Evolutionary conservation across 306 rosid species (phyloP).

Genomic region (Vigna angularis): DNA sequence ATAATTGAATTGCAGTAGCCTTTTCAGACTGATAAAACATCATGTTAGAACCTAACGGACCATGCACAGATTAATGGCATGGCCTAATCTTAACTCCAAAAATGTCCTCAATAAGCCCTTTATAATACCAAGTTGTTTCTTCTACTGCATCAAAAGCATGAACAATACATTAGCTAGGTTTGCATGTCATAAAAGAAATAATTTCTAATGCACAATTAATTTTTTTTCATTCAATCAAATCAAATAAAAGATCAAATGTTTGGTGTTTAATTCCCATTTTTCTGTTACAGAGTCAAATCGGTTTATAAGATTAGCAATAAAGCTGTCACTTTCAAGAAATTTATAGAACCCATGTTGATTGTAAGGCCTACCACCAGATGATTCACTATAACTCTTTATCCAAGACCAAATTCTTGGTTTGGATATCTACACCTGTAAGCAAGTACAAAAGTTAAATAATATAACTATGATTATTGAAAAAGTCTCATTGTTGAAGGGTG

Average conservation of each 20-base stretch:
- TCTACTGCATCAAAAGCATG: slow-evolving; percentile 79
- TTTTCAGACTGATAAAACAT: slow-evolving; percentile 86
- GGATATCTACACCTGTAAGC: slow-evolving; percentile 66
- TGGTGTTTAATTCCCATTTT: slow-evolving; percentile 52
- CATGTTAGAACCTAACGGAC: slow-evolving; percentile 65
- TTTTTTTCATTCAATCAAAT: slow-evolving; percentile 83
- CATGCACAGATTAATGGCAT: slow-evolving; percentile 79
- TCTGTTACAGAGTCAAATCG: slow-evolving; percentile 72
- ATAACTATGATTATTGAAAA: background rate
- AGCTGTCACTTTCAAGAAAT: slow-evolving; percentile 69
- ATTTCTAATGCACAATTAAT: slow-evolving; percentile 90
- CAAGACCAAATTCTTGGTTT: slow-evolving; percentile 91
- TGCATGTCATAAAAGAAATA: slow-evolving; percentile 80
- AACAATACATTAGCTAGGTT: slow-evolving; percentile 68
- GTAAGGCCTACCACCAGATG: slow-evolving; percentile 76
- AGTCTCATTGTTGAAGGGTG: background rate
- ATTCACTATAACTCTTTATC: slow-evolving; percentile 80
- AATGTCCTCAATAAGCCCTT: slow-evolving; percentile 92
- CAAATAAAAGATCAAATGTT: slow-evolving; percentile 81
- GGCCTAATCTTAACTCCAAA: slow-evolving; percentile 70
- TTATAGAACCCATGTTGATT: slow-evolving; percentile 73
- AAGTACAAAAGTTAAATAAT: slow-evolving; percentile 40
- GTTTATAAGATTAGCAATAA: slow-evolving; percentile 67
- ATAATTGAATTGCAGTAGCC: slow-evolving; percentile 4
- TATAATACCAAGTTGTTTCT: slow-evolving; percentile 72